Evolutionary conservation across 352 stramenopile species (phyloP).

Genomic region (Phytophthora agathidicida): DNA sequence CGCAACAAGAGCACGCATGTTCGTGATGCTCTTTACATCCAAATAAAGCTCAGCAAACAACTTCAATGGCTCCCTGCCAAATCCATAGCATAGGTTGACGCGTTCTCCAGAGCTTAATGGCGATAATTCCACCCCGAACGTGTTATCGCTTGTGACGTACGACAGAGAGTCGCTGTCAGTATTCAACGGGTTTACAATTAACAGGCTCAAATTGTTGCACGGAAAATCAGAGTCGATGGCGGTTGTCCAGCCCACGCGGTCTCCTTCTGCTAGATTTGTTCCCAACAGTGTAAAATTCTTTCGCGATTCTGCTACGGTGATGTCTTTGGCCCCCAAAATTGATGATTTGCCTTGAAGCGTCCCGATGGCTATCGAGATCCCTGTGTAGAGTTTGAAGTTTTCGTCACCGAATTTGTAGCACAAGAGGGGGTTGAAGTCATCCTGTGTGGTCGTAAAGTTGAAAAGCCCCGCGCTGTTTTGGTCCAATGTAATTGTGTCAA

Average conservation of each 20-base stretch:
- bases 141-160: conserved; percentile 33
- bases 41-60: conserved; percentile 52
- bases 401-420: conserved; percentile 73
- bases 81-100: conserved; percentile 72
- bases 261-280: conserved; percentile 44
- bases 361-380: conserved; percentile 54
- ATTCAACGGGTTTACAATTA: conserved; percentile 32
- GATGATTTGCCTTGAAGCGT: conserved; percentile 51
- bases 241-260: conserved; percentile 62
- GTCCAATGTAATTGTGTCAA: conserved; percentile 52
- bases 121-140: conserved; percentile 47
- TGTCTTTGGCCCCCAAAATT: conserved; percentile 45
- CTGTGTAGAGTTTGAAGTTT: conserved; percentile 59
- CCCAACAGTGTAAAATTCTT: conserved; percentile 62
- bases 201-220: conserved; percentile 46
- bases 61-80: conserved; percentile 59
- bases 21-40: conserved; percentile 66
- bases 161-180: conserved; percentile 57
- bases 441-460: conserved; percentile 53
- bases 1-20: conserved; percentile 51
- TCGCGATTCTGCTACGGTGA: conserved; percentile 47
- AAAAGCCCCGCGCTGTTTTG: conserved; percentile 37
- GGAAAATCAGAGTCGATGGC: conserved; percentile 16
- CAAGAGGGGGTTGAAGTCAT: conserved; percentile 58
- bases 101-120: conserved; percentile 57